These are phyloP conservation scores for Rhodotorula sphaerocarpa DNA, from an alignment of 768 basidiomycete genomes.

Conservation along the genomic window DNA sequence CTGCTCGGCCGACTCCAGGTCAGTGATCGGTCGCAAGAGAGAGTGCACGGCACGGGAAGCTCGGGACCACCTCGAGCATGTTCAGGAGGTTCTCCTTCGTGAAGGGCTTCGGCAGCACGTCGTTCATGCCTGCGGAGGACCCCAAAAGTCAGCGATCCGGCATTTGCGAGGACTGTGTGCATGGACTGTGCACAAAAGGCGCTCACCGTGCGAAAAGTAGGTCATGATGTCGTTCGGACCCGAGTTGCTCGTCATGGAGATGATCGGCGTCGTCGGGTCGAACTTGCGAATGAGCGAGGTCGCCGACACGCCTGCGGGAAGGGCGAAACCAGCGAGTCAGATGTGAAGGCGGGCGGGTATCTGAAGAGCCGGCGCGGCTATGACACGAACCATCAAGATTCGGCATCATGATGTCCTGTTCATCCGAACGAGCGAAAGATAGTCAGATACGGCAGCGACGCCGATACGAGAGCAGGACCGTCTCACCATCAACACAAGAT, in stretches of 20 bases:
- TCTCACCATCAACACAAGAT: slow-evolving; percentile 80
- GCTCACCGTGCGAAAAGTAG: slow-evolving; percentile 64
- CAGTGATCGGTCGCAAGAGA: not conserved
- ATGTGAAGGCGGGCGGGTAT: slow-evolving; percentile 45
- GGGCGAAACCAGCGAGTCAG: slow-evolving; percentile 42
- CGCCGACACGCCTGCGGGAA: slow-evolving; percentile 78
- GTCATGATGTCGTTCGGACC: slow-evolving; percentile 88
- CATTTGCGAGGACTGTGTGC: too few relatives aligned
- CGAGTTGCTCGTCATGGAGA: slow-evolving; percentile 94
- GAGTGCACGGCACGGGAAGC: not conserved
- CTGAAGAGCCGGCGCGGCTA: too few relatives aligned
- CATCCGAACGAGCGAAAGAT: not conserved
- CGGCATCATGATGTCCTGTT: slow-evolving; percentile 83
- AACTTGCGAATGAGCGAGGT: slow-evolving; percentile 91
- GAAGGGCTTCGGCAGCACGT: slow-evolving; percentile 92
- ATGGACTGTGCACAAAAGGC: too few relatives aligned
- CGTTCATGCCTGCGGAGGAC: slow-evolving; percentile 68
- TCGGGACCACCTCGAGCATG: slow-evolving; percentile 68
- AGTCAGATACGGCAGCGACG: too few relatives aligned
- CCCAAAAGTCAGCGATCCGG: not conserved
- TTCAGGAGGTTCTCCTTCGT: slow-evolving; percentile 83
- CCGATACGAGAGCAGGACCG: too few relatives aligned
- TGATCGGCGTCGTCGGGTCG: slow-evolving; percentile 90
- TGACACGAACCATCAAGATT: slow-evolving; percentile 42
- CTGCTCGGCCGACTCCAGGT: slow-evolving; percentile 47